Base-by-base conservation (phyloP, 164 flowering plant genomes). In the Vitis labrusca region DNA sequence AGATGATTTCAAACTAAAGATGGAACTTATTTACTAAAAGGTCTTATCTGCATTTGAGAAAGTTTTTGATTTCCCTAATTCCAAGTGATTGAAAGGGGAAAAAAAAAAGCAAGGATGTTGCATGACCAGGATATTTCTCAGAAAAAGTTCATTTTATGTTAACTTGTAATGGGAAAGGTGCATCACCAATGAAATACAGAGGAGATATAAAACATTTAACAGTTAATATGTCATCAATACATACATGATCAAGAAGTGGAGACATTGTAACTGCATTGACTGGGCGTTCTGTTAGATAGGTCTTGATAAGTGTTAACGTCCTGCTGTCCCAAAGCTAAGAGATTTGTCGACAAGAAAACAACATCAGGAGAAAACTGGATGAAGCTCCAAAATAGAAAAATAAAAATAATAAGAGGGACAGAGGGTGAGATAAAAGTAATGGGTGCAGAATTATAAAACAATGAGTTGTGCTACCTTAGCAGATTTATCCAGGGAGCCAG, bases 221-320 rank as follows among this genome's bases (percentile, higher is more conserved):
- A 29, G 44, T 58, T 2, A 23, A 59, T 48, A 52, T 12, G 6
- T 49, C 23, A 2, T 56, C 30, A 65, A 16, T 27, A 77, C 87
- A 17, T 85, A 88, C 92, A 83, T 90, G 99, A 81, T 93, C 86
- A 73, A 91, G 92, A 67, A 95, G 91, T 37, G 99, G 99, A 65
- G 98, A 91, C 84, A 95, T 85, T 3, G 94, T 75, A 79, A 91
- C 94, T 37, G 97, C 99, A 85, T 93, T 95, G 51, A 95, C 99
- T 15, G 98, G 99, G 3, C 92, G 86, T 66, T 89, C 97, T 3
- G 99, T 93, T 55, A 72, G 85, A 66, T 93, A 93, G 1, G 96
- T 93, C 89, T 95, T 95, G 74, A 95, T 78, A 29, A 91, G 86
- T 19, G 86, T 83, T 80, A 95, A 72, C 1, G 97, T 84, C 74